Base-by-base conservation (phyloP, 768 basidiomycete species). In the Kwoniella dejecticola region DNA sequence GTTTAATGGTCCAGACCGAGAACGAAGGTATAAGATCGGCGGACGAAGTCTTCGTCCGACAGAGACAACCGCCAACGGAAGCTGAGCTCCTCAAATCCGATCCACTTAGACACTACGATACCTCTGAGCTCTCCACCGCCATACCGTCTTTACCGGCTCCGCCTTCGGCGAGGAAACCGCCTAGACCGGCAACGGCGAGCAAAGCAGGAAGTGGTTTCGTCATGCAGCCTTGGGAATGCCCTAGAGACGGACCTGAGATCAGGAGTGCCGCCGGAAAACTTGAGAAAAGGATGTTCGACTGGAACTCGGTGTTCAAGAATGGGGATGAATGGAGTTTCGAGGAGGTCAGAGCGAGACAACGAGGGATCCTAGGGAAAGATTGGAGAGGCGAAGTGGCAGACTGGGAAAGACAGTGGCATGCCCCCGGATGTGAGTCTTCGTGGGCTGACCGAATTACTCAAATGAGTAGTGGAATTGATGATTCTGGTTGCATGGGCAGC, bases 241-340 rank as follows among this genome's bases (percentile, higher is more conserved):
- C 76, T 7, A 66, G 63, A 12, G 74, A 72, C 48, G 76, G 76
- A n/a, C 53, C 59, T 19, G 70, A 72, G n/a, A 65, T 74, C 2
- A 68, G 66, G 23, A 64, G 62, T 13, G 63, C 61, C 7, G 66
- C 54, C 31, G 76, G 75, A 13, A 75, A 79, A 61, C 57, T 71
- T 2, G 77, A 80, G 54, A 52, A 70, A 42, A 52, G 79, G 57
- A 76, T 76, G 70, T 78, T 79, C 57, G 71, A 72, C 42, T 80
- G 79, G 78, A 64, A 92, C 13, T 89, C 87, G 69, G 77, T 79
- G 11, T 90, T 87, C n/a, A 84, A 85, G 30, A 87, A 89, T 50
- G 84, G 86, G 1, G 82, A 85, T 1, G 93, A 97, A 76, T 95
- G 89, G 79, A 88, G 89, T 69, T 86, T 88, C 23, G 87, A 89